Conservation (phyloP, 1,284 basidiomycete species). For the Cryptococcus neoformans region DNA sequence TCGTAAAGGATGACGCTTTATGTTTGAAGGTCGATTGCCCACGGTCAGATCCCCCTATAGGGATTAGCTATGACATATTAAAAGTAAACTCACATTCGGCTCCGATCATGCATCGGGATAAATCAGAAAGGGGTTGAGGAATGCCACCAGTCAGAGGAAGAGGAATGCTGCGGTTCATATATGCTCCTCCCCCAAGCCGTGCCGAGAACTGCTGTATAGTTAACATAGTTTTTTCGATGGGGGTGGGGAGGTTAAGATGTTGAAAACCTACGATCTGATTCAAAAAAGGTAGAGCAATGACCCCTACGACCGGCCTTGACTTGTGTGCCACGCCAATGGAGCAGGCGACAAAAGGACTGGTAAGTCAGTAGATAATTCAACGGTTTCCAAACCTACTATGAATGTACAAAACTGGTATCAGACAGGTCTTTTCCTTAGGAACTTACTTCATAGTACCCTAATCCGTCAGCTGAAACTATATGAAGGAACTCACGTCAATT, state of each 20-base stretch:
- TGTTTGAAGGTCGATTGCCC: slow-evolving; percentile 57
- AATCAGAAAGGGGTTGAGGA: slow-evolving; percentile 66
- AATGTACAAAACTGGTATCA: slow-evolving; percentile 43
- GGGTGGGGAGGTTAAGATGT: background rate
- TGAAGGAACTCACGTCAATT: slow-evolving; percentile 38
- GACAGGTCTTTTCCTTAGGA: background rate
- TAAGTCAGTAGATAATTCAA: slow-evolving; percentile 4
- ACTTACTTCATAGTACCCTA: slow-evolving; percentile 48
- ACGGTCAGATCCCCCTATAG: slow-evolving; percentile 75
- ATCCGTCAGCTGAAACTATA: background rate
- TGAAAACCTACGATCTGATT: slow-evolving; percentile 61
- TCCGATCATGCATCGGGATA: slow-evolving; percentile 77
- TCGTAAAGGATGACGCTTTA: slow-evolving; percentile 67
- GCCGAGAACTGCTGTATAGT: slow-evolving; percentile 65
- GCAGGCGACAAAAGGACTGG: slow-evolving; percentile 43
- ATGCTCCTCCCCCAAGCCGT: slow-evolving; percentile 73
- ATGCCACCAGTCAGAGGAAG: slow-evolving; percentile 70
- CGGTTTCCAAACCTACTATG: slow-evolving; percentile 25
- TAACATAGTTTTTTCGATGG: background rate
- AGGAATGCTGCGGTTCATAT: slow-evolving; percentile 58
- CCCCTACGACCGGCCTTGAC: slow-evolving; percentile 74
- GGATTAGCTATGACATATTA: background rate
- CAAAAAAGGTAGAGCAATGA: slow-evolving; percentile 86
- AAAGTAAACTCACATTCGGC: slow-evolving; percentile 61
- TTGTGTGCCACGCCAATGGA: slow-evolving; percentile 85